phyloP scores from a whole-genome alignment of 2,329 filamentous ascomycete genomes.

The Rachicladosporium sp. region DNA sequence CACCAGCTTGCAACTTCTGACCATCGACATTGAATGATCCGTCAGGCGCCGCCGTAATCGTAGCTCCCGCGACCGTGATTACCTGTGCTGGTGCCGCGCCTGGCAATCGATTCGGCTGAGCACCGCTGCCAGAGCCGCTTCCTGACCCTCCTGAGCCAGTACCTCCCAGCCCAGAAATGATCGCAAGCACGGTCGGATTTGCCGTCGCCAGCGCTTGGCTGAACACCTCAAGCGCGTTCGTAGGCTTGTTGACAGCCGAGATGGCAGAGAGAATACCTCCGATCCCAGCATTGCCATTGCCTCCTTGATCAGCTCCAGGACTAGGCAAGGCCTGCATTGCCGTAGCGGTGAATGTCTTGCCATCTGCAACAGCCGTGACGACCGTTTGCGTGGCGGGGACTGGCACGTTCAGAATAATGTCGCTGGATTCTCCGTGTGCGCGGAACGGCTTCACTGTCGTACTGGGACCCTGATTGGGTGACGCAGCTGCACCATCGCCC shows the following conservation, averaged over 20 bases:
- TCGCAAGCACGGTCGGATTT: slow-evolving; percentile 2
- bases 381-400: slow-evolving; percentile 7
- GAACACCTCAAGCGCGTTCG: slow-evolving; percentile 2
- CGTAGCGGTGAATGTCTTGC: slow-evolving; percentile 7
- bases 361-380: slow-evolving; percentile 6
- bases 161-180: slow-evolving; percentile 5
- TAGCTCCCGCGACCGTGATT: slow-evolving; percentile 17
- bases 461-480: too few species aligned
- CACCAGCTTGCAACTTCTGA: slow-evolving; percentile 25
- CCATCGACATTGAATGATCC: slow-evolving; percentile 20
- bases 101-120: slow-evolving; percentile 1
- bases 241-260: slow-evolving; percentile 1
- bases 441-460: slow-evolving; percentile 8
- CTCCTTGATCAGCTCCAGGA: not conserved
- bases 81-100: slow-evolving; percentile 5
- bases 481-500: too few species aligned
- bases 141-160: not conserved
- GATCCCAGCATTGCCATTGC: too few species aligned
- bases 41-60: slow-evolving; percentile 13
- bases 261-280: slow-evolving; percentile 1
- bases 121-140: not conserved
- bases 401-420: slow-evolving; percentile 9
- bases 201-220: slow-evolving; percentile 2
- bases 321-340: slow-evolving; percentile 1
- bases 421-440: slow-evolving; percentile 10